These are phyloP conservation scores for Sporormia fimetaria DNA, from an alignment of 495 filamentous ascomycete species.

Conservation along the genomic window DNA sequence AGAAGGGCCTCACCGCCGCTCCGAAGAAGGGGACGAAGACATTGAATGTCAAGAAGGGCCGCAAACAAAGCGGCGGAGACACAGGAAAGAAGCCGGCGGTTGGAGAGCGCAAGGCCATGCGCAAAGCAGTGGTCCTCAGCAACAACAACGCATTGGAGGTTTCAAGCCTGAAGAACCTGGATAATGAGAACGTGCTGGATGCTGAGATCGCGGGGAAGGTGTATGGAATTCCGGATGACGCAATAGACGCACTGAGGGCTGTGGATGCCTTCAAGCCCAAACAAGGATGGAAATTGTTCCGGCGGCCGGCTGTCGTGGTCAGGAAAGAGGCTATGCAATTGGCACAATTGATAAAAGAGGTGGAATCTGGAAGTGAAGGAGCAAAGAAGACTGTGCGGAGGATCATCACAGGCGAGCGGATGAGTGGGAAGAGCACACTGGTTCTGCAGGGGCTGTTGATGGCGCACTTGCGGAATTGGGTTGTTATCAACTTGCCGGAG, in stretches of 20 bases:
- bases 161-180: slow-evolving; percentile 49
- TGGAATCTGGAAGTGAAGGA: slow-evolving; percentile 37
- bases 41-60: slow-evolving; percentile 26
- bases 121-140: slow-evolving; percentile 80
- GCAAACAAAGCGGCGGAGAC: slow-evolving; percentile 6
- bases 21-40: slow-evolving; percentile 31
- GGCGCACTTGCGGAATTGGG: slow-evolving; percentile 72
- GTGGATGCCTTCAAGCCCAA: slow-evolving; percentile 82
- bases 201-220: slow-evolving; percentile 49
- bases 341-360: slow-evolving; percentile 46
- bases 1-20: slow-evolving; percentile 11
- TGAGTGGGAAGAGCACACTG: slow-evolving; percentile 74
- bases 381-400: slow-evolving; percentile 49
- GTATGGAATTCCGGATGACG: slow-evolving; percentile 52
- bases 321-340: slow-evolving; percentile 64
- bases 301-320: slow-evolving; percentile 63
- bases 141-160: slow-evolving; percentile 86
- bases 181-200: slow-evolving; percentile 32
- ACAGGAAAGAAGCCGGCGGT: slow-evolving; percentile 42
- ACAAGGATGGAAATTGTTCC: slow-evolving; percentile 81
- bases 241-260: slow-evolving; percentile 68
- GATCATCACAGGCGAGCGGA: slow-evolving; percentile 61
- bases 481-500: slow-evolving; percentile 86
- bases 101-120: slow-evolving; percentile 75
- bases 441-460: slow-evolving; percentile 75